Percentiles rank a stretch among this genome's conserved stretches.
phyloP scores from a whole-genome alignment of 1,139 yeast species.

The Meyerozyma carpophila region DNA sequence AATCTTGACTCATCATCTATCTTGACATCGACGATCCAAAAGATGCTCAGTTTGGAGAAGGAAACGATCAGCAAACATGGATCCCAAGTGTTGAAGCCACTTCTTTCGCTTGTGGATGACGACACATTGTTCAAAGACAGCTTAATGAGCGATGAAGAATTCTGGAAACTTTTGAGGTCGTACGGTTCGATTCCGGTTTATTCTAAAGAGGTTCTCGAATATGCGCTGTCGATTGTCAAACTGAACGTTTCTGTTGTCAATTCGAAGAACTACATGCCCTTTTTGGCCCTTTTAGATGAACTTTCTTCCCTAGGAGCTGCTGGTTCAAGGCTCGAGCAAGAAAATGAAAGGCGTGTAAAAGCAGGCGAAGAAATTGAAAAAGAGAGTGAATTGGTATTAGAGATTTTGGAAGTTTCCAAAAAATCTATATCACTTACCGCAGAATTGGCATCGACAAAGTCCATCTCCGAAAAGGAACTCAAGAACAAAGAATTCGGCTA shows the following conservation, averaged over 20 bases:
- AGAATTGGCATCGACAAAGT: conserved; percentile 28
- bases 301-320: conserved; percentile 78
- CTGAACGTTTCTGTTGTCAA: conserved; percentile 17
- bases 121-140: conserved; percentile 42
- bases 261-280: conserved; percentile 51
- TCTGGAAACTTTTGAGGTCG: conserved; percentile 59
- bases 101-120: conserved; percentile 46
- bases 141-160: conserved; percentile 43
- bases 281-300: conserved; percentile 72
- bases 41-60: conserved; percentile 25
- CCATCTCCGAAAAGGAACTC: conserved; percentile 21
- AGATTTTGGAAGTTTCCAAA: conserved; percentile 40
- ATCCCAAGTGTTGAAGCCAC: conserved; percentile 45
- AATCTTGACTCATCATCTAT: conserved; percentile 7
- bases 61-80: conserved; percentile 44
- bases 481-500: conserved; percentile 37
- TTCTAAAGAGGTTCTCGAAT: conserved; percentile 45
- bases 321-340: conserved; percentile 74
- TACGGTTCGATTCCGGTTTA: conserved; percentile 53
- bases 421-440: conserved; percentile 59
- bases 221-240: conserved; percentile 41
- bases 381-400: conserved; percentile 42
- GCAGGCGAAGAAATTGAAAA: conserved; percentile 40
- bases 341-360: conserved; percentile 26
- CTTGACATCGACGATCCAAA: conserved; percentile 19